phyloP scores from a whole-genome alignment of 768 basidiomycete species.

The Mycena rebaudengoi region DNA sequence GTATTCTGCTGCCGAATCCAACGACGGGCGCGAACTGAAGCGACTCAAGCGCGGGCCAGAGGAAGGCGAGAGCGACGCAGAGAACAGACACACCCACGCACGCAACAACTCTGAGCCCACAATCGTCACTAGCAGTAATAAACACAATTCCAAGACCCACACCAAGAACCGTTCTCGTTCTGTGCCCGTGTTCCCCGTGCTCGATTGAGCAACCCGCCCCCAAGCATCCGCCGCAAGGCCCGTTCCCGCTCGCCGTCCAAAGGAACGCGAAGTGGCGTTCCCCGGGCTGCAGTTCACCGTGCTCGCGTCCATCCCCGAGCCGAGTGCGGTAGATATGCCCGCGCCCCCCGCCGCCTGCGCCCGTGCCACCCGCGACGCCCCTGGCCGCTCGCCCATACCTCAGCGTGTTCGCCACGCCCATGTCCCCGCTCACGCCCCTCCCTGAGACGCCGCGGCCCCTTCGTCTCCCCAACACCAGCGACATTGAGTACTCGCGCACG shows the following conservation, averaged over 20 bases:
- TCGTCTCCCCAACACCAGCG: constrained; percentile 26
- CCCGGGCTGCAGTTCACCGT: constrained; percentile 36
- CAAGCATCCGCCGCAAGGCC: constrained; percentile 48
- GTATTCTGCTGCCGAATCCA: constrained; percentile 7
- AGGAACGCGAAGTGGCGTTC: constrained; percentile 40
- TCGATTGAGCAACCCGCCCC: constrained; percentile 55
- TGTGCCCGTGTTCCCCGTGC: constrained; percentile 51
- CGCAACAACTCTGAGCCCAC: constrained; percentile 48
- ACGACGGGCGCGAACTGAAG: constrained; percentile 22
- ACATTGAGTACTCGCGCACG: constrained; percentile 28
- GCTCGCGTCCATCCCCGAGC: constrained; percentile 40
- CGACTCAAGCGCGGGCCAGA: constrained; percentile 11
- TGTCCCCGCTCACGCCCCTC: constrained; percentile 60
- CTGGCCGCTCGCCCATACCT: constrained; percentile 3
- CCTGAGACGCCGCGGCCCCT: constrained; percentile 53
- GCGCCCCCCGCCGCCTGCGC: too few relatives aligned
- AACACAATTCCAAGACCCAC: constrained; percentile 34
- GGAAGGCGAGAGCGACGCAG: constrained; percentile 18
- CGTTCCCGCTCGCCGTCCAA: constrained; percentile 56
- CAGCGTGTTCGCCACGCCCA: constrained; percentile 30
- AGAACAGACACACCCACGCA: constrained; percentile 35
- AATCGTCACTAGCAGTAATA: constrained; percentile 28
- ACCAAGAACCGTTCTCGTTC: constrained; percentile 49
- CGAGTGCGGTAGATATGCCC: too few relatives aligned
- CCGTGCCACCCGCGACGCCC: constrained; percentile 36